Evolutionary conservation across 164 flowering plant genomes (phyloP), one percentile per base, ranked within the genome.

Genomic region (Macadamia integrifolia): DNA sequence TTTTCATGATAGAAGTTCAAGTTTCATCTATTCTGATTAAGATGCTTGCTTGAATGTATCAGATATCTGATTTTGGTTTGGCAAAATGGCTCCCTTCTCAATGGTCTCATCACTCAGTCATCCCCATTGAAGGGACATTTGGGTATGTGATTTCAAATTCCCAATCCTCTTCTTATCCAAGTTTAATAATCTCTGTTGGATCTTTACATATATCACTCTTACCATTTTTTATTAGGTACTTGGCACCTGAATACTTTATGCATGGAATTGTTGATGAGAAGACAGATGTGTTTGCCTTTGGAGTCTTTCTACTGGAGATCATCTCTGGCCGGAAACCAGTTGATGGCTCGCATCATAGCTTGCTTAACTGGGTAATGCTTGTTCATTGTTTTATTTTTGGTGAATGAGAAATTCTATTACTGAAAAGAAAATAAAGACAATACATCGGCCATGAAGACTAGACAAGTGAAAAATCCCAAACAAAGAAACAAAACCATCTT

Each of bases 61-160:
- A 93, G 97, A 93, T 93, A 71, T 91, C 97, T 0, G 98, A 93
- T 81, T 93, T 93, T 64, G 98, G 97, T 9, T 76, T 93, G 40
- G 98, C 97, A 18, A 93, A 93, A 78, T 93, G 98, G 98, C 91
- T 93, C 70, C 98, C 98, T 18, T 85, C 96, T 15, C 90, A 93
- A 62, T 91, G 94, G 96, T 82, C 84, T 66, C 98, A 93, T 74
- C 97, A 93, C 64, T 89, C 98, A 3, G 80, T 93, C 58, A 84
- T 78, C 70, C 96, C 97, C 5, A 91, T 93, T 28, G 98, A 93
- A 85, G 98, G 98, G 32, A 93, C 98, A 70, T 83, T 89, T 55
- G 98, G 98, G 98, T 93, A 76, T 62, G 76, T 29, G 40, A 57
- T 49, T n/a, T 30, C 13, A 43, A 57, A 18, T 56, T 13, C 0